Conservation (phyloP, 495 filamentous ascomycete species). For the Talaromyces wortmannii region DNA sequence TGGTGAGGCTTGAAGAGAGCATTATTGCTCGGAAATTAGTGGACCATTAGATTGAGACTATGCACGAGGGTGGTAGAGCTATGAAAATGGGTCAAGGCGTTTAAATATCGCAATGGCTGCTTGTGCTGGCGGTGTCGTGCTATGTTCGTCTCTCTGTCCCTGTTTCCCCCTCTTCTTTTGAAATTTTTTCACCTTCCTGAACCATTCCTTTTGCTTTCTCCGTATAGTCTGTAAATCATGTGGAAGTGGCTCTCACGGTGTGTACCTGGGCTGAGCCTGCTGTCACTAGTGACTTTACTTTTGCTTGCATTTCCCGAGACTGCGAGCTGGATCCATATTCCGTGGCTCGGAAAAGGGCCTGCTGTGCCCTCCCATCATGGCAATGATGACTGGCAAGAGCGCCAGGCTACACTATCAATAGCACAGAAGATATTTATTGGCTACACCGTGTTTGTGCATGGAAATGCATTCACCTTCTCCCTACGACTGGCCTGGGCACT, state of each 20-base stretch:
- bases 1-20: no score
- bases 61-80: no score
- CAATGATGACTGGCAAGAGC: conserved; percentile 1
- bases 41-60: no score
- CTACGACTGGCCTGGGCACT: conserved; percentile 23
- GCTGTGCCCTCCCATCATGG: neutral
- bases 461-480: conserved; percentile 22
- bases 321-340: conserved; percentile 4
- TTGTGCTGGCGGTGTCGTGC: no score
- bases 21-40: no score
- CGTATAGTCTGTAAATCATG: conserved; percentile 3
- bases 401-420: conserved; percentile 11
- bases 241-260: conserved; percentile 26
- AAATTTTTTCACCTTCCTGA: no score
- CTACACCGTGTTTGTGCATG: conserved; percentile 22
- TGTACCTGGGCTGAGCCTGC: conserved; percentile 30
- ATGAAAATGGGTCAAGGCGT: no score
- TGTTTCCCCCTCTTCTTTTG: no score
- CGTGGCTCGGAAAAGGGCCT: conserved; percentile 13
- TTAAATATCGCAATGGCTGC: no score
- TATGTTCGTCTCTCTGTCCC: no score
- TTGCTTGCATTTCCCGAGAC: conserved; percentile 17
- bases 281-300: conserved; percentile 17
- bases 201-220: no score
- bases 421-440: conserved; percentile 24